Evolutionary conservation across 768 basidiomycete genomes (phyloP), one percentile per base, ranked within the genome.

Genomic region (Cystofilobasidium capitatum): DNA sequence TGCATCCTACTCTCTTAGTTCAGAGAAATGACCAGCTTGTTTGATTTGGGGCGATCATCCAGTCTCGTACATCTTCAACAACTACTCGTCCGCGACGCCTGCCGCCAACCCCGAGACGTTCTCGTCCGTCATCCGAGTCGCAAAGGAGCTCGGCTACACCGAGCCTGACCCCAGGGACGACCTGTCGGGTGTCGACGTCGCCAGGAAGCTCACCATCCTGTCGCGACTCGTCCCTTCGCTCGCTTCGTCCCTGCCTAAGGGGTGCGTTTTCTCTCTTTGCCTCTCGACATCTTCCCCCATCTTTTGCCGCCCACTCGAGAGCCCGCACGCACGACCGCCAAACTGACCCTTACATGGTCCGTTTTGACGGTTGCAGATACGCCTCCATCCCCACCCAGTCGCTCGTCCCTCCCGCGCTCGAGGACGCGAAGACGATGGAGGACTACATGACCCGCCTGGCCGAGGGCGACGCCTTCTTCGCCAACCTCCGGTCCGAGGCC

Each of bases 111-210:
- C 62, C 22, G 62, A 62, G 17, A 37, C 68, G 16, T 98, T 99
- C 79, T 94, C 91, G 6, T 86, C 89, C 31, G 86, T 98, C 40
- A 94, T 99, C 64, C 83, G 83, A 67, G 77, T 85, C 42, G 96
- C 96, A 6, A 86, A 90, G 58, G 88, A 89, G 73, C 89, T 90
- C 72, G 96, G 96, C 1, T 99, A 93, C 78, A 99, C 96, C 24
- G 96, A 99, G 80, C 96, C 96, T 7, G 90, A 99, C 76, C 96
- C 96, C 0, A 88, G 87, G 36, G 94, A 97, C 73, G 96, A 99
- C 76, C 85, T 99, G 51, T 93, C 91, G 70, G 96, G 96, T 7
- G 88, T 88, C 39, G 96, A 99, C 77, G 96, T 99, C 57, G 93
- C 93, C 2, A 86, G 96, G 54, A 99, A 99, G 77, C 84, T 99